A percentile compares a stretch with the other conserved stretches of the same genome.
Evolutionary conservation across 306 rosid genomes (phyloP).

Genomic region (Inga laurina): DNA sequence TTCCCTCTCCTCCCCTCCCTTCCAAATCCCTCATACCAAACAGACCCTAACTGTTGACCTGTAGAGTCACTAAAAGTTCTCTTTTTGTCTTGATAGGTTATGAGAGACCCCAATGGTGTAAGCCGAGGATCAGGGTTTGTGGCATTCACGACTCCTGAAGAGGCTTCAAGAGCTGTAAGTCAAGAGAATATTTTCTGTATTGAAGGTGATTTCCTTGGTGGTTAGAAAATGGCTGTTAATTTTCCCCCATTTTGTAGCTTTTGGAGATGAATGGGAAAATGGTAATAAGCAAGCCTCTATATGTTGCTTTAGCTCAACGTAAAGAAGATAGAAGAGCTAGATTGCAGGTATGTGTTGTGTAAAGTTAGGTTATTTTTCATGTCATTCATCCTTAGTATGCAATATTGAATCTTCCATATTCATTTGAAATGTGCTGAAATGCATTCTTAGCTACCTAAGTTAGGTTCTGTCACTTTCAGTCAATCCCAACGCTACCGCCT

Average conservation of each 20-base stretch:
- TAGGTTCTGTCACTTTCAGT: background rate
- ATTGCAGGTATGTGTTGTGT: slow-evolving; percentile 71
- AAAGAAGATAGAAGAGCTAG: slow-evolving; percentile 99
- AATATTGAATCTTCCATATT: background rate
- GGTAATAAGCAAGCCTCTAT: slow-evolving; percentile 89
- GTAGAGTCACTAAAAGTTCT: slow-evolving; percentile 5
- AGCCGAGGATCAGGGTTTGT: slow-evolving; percentile 98
- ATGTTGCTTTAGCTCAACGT: slow-evolving; percentile 95
- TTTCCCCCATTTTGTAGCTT: slow-evolving; percentile 48
- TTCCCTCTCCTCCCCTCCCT: too few relatives aligned
- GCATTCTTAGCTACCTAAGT: background rate
- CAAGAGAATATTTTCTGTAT: background rate
- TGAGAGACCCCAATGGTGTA: slow-evolving; percentile 93
- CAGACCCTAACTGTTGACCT: background rate
- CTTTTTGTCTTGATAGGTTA: slow-evolving; percentile 60
- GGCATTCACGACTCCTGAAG: slow-evolving; percentile 95
- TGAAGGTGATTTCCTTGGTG: background rate
- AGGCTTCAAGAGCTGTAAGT: slow-evolving; percentile 96
- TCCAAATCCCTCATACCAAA: too few relatives aligned
- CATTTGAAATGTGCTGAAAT: background rate
- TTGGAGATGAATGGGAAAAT: slow-evolving; percentile 94
- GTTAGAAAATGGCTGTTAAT: background rate
- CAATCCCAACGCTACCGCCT: background rate
- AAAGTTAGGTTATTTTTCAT: background rate
- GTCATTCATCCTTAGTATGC: background rate